Conservation (phyloP, 805 yeast species). For the Nakazawaea pomicola region DNA sequence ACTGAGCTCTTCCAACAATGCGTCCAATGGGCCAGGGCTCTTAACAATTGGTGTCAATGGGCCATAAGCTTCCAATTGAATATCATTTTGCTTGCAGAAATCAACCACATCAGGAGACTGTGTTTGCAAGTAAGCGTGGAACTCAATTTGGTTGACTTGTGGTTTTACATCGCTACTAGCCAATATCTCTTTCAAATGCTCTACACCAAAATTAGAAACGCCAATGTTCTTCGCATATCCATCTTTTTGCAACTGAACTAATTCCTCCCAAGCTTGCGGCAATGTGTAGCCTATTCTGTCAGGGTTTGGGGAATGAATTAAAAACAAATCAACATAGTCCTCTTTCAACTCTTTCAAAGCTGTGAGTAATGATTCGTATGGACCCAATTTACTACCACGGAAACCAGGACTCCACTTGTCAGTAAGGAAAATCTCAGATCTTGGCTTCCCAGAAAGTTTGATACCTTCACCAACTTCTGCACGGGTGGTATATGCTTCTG, state of each 20-base stretch:
- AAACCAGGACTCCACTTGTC: slow-evolving; percentile 49
- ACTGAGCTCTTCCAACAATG: slow-evolving; percentile 34
- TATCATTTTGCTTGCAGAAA: slow-evolving; percentile 43
- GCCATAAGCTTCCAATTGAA: slow-evolving; percentile 57
- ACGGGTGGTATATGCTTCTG: slow-evolving; percentile 62
- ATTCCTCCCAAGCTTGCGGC: slow-evolving; percentile 45
- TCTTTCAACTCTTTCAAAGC: slow-evolving; percentile 44
- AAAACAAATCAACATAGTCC: slow-evolving; percentile 55
- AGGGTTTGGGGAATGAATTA: slow-evolving; percentile 55
- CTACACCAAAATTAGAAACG: slow-evolving; percentile 55
- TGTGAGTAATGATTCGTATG: slow-evolving; percentile 40
- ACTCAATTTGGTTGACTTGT: slow-evolving; percentile 65
- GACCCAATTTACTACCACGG: slow-evolving; percentile 28
- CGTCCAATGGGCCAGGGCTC: slow-evolving; percentile 36
- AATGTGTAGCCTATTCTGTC: slow-evolving; percentile 40
- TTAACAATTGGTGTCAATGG: slow-evolving; percentile 57
- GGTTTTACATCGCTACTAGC: slow-evolving; percentile 44
- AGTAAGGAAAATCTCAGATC: slow-evolving; percentile 54
- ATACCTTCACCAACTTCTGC: slow-evolving; percentile 54
- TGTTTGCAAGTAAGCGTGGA: slow-evolving; percentile 59
- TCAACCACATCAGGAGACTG: slow-evolving; percentile 54
- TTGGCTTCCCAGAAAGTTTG: slow-evolving; percentile 32
- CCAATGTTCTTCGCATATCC: slow-evolving; percentile 48
- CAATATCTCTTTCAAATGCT: slow-evolving; percentile 38
- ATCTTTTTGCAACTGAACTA: slow-evolving; percentile 35